Base-by-base conservation (phyloP, 192 early-diverging fungal species). In the Coemansia sp. region DNA sequence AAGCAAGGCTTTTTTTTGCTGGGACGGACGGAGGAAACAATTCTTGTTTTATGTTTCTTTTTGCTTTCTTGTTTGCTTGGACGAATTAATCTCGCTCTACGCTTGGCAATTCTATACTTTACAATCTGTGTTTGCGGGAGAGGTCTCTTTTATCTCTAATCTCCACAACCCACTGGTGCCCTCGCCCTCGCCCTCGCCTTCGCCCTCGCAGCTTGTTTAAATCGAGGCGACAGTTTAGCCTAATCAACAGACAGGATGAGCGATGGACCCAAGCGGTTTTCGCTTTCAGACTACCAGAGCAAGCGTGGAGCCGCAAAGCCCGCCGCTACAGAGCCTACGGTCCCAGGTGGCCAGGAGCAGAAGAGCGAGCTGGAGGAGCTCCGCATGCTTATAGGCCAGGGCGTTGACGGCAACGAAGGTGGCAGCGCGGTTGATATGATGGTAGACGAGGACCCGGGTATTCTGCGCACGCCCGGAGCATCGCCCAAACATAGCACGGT, bases 291-390 rank as follows among this genome's bases (percentile, higher is more conserved):
- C 46, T 74, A 74, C 60, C 64, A 67, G 53, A 74, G 71, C 53
- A 58, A 67, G 52, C 64, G 64, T 27, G 64, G 60, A n/a, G 40
- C 39, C 20, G 37, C 71, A 33, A 62, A 50, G 60, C 64, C 64
- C 4, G 55, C 56, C 4, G 64, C 61, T 26, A 24, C 61, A 0
- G 32, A 40, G 8, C 50, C 50, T 6, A 19, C 45, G 29, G 17
- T 22, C 11, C n/a, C n/a, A n/a, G n/a, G n/a, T n/a, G n/a, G n/a
- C n/a, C 35, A 48, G 15, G 64, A 63, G 37, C 71, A 67, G 39
- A 67, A 62, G 35, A 74, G 32, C 27, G 72, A 74, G 72, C 72
- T 74, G 14, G 72, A 74, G 45, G 72, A 79, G 63, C 67, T 74
- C 43, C 62, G 67, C 42, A 58, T 77, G 67, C 66, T 79, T 8